A percentile compares a stretch with the other conserved stretches of the same genome.
Conservation (phyloP, 148 eudicot species). For the Rhododendron henanense region DNA sequence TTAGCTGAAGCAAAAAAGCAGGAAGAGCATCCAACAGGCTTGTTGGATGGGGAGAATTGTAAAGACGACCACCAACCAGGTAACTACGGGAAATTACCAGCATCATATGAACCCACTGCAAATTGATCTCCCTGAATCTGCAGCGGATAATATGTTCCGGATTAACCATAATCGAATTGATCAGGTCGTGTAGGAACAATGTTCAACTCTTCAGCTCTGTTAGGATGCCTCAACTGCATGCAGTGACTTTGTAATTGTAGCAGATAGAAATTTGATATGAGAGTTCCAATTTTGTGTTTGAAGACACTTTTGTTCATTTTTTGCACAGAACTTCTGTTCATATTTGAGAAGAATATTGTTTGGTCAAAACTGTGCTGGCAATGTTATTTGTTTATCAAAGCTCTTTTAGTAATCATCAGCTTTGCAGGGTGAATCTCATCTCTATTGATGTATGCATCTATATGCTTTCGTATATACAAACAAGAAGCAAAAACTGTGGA, state of each 20-base stretch:
- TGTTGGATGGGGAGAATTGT: conserved; percentile 30
- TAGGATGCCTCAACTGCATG: conserved; percentile 36
- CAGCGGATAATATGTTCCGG: conserved; percentile 5
- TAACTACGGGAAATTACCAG: conserved; percentile 13
- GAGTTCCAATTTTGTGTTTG: background rate
- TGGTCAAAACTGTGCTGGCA: background rate
- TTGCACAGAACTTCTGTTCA: background rate
- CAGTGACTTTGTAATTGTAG: conserved; percentile 19
- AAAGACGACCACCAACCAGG: conserved; percentile 12
- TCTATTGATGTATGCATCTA: background rate
- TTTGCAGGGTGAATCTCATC: background rate
- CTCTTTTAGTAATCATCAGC: background rate
- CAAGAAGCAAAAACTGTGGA: background rate
- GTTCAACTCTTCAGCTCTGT: conserved; percentile 19
- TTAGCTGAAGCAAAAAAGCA: conserved; percentile 34
- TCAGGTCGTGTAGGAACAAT: conserved; percentile 23
- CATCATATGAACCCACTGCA: conserved; percentile 6
- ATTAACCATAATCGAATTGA: conserved; percentile 18
- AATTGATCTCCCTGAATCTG: conserved; percentile 9
- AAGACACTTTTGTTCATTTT: background rate
- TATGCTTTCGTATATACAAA: background rate
- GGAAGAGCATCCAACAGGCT: conserved; percentile 17
- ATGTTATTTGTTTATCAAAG: background rate
- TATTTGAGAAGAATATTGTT: background rate
- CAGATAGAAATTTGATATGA: background rate